Conservation (phyloP, 306 rosid genomes). For the Lathyrus aphaca region DNA sequence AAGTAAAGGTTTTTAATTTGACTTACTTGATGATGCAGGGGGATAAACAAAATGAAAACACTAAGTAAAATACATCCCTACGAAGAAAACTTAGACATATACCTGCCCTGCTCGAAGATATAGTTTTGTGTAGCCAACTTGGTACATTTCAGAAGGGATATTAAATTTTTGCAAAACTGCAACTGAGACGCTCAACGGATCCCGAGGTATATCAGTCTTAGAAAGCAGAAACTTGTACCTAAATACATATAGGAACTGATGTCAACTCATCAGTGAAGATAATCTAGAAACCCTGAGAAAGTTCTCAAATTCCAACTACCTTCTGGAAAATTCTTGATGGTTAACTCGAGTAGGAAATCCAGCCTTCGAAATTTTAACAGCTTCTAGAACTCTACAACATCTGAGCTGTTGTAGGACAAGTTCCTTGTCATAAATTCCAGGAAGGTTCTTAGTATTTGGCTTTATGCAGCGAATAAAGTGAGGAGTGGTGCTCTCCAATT, state of each 20-base stretch:
- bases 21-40: slow-evolving; percentile 3
- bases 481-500: slow-evolving; percentile 78
- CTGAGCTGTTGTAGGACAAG: slow-evolving; percentile 79
- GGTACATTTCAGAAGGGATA: slow-evolving; percentile 82
- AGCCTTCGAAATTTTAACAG: slow-evolving; percentile 70
- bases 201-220: slow-evolving; percentile 49
- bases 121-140: slow-evolving; percentile 81
- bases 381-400: slow-evolving; percentile 68
- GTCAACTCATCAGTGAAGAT: slow-evolving; percentile 38
- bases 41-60: slow-evolving; percentile 3
- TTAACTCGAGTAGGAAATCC: slow-evolving; percentile 82
- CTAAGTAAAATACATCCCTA: slow-evolving; percentile 21
- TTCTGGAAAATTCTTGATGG: slow-evolving; percentile 84
- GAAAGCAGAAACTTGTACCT: slow-evolving; percentile 77
- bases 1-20: slow-evolving; percentile 13
- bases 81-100: slow-evolving; percentile 38
- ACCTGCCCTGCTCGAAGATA: slow-evolving; percentile 88
- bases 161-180: slow-evolving; percentile 69
- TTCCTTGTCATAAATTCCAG: slow-evolving; percentile 66
- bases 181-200: slow-evolving; percentile 75
- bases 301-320: slow-evolving; percentile 49
- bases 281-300: slow-evolving; percentile 19
- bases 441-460: slow-evolving; percentile 79
- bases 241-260: slow-evolving; percentile 24
- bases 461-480: slow-evolving; percentile 87